Evolutionary conservation across 306 rosid species (phyloP).

Genomic region (Cucumis sativus): Cucumber_9930_V3 NC_026655.2:18824001-18824500

Average conservation of each 20-base stretch:
- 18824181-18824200: neutral
- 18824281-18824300: neutral
- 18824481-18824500: too few relatives aligned
- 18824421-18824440: too few relatives aligned
- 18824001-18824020: conserved; percentile 30
- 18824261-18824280: neutral
- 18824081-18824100: neutral
- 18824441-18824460: too few relatives aligned
- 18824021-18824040: neutral
- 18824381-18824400: neutral
- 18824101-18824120: neutral
- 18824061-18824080: neutral
- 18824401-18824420: neutral
- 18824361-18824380: neutral
- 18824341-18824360: neutral
- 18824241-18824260: neutral
- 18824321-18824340: neutral
- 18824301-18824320: neutral
- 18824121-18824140: neutral
- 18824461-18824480: too few relatives aligned
- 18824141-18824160: neutral
- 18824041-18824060: neutral
- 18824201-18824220: neutral
- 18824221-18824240: neutral
- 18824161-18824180: neutral